phyloP scores from a whole-genome alignment of 768 basidiomycete genomes.

The Boletus sp. region DNA sequence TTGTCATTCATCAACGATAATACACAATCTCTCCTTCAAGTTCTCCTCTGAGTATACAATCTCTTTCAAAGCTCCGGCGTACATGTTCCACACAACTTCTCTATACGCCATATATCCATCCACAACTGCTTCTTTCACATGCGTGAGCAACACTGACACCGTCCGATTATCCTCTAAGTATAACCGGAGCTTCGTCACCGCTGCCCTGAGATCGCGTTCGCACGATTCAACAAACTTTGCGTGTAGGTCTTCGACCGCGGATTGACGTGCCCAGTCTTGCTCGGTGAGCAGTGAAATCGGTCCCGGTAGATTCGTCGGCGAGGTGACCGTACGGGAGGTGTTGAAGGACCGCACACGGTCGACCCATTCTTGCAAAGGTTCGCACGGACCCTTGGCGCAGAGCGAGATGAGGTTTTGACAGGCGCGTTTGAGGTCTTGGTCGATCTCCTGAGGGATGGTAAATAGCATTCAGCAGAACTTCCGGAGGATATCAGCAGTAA shows the following conservation, averaged over 20 bases:
- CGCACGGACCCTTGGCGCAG: constrained; percentile 55
- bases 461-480: not conserved
- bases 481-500: not conserved
- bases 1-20: constrained; percentile 31
- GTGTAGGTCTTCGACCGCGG: constrained; percentile 48
- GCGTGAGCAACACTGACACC: constrained; percentile 71
- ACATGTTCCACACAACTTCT: constrained; percentile 54
- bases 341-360: constrained; percentile 43
- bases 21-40: constrained; percentile 39
- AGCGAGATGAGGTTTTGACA: constrained; percentile 81
- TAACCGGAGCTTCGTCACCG: constrained; percentile 57
- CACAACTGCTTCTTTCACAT: constrained; percentile 70
- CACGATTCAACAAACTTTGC: constrained; percentile 52
- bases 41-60: constrained; percentile 33
- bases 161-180: constrained; percentile 84
- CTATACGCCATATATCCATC: constrained; percentile 74
- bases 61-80: constrained; percentile 35
- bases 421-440: constrained; percentile 75
- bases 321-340: constrained; percentile 17
- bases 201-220: constrained; percentile 52
- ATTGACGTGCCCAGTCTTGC: constrained; percentile 52
- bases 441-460: constrained; percentile 63
- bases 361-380: constrained; percentile 62
- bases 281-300: constrained; percentile 28
- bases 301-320: constrained; percentile 16